A percentile compares a stretch with the other conserved stretches of the same genome.
phyloP scores from a whole-genome alignment of 2,329 filamentous ascomycete genomes.

The Alternaria gaisen region DNA sequence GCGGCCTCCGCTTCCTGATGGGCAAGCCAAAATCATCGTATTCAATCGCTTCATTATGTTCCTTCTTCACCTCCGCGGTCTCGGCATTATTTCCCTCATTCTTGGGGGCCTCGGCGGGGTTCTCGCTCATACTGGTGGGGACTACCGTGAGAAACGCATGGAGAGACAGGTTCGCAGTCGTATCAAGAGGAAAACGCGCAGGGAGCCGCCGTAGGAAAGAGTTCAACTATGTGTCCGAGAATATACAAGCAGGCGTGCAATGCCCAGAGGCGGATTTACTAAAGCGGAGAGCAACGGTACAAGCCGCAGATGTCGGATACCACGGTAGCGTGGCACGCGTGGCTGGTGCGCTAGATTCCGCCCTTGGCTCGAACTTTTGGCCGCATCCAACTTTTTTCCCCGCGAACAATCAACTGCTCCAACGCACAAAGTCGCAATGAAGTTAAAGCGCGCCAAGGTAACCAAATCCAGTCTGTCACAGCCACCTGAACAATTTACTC shows the following conservation, averaged over 20 bases:
- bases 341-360: constrained; percentile 14
- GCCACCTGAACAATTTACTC: not conserved
- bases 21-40: constrained; percentile 78
- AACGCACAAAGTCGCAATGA: constrained; percentile 32
- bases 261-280: constrained; percentile 22
- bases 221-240: constrained; percentile 6
- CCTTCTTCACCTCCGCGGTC: constrained; percentile 19
- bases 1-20: constrained; percentile 59
- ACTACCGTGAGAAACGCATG: constrained; percentile 27
- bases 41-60: constrained; percentile 51
- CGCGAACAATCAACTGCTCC: constrained; percentile 11
- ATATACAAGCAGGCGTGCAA: constrained; percentile 18
- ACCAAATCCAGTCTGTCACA: not conserved
- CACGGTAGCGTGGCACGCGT: constrained; percentile 12
- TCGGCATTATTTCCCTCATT: constrained; percentile 31
- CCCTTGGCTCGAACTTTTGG: constrained; percentile 20
- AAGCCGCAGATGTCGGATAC: constrained; percentile 23
- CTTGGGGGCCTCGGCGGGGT: constrained; percentile 40
- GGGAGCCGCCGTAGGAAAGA: not conserved
- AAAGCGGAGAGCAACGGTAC: constrained; percentile 27
- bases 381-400: constrained; percentile 19
- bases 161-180: constrained; percentile 11
- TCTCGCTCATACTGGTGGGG: constrained; percentile 38
- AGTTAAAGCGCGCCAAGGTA: constrained; percentile 47
- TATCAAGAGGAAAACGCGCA: constrained; percentile 5